Evolutionary conservation across 106 monocot species (phyloP).

Genomic region (Hemerocallis citrina): DNA sequence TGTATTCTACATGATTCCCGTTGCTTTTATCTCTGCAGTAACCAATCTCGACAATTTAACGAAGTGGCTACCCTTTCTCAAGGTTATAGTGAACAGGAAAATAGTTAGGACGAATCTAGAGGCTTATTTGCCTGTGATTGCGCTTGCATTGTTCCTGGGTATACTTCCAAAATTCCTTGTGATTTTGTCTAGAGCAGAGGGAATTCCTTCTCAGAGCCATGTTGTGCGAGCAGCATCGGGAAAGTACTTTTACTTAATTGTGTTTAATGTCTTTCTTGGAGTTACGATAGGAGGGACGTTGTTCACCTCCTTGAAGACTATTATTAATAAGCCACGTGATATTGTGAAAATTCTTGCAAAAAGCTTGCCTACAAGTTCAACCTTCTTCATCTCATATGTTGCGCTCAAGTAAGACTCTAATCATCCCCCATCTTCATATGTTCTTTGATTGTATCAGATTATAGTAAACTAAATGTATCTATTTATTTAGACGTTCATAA

Average conservation of each 20-base stretch:
- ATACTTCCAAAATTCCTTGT: conserved; percentile 68
- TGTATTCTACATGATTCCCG: conserved; percentile 79
- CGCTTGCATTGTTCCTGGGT: conserved; percentile 70
- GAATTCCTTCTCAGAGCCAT: conserved; percentile 62
- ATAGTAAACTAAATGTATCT: too few relatives aligned
- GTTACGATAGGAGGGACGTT: conserved; percentile 59
- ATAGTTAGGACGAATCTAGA: conserved; percentile 55
- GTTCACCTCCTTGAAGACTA: conserved; percentile 36
- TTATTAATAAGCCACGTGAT: conserved; percentile 30
- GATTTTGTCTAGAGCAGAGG: conserved; percentile 67
- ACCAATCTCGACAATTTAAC: conserved; percentile 64
- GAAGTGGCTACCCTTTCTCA: conserved; percentile 56
- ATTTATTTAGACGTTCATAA: too few relatives aligned
- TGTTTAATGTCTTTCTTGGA: conserved; percentile 89
- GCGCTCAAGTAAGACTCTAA: conserved; percentile 57
- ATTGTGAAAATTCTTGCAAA: conserved; percentile 36
- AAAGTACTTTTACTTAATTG: conserved; percentile 84
- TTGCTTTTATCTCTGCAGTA: conserved; percentile 54
- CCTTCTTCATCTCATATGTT: conserved; percentile 85
- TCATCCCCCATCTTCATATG: too few relatives aligned
- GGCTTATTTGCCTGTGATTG: conserved; percentile 80
- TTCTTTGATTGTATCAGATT: too few relatives aligned
- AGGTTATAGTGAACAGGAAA: conserved; percentile 31
- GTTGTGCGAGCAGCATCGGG: conserved; percentile 59
- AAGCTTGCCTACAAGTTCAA: conserved; percentile 65